phyloP scores from a whole-genome alignment of 2,329 filamentous ascomycete genomes.

The Botryosphaeria agaves region DNA sequence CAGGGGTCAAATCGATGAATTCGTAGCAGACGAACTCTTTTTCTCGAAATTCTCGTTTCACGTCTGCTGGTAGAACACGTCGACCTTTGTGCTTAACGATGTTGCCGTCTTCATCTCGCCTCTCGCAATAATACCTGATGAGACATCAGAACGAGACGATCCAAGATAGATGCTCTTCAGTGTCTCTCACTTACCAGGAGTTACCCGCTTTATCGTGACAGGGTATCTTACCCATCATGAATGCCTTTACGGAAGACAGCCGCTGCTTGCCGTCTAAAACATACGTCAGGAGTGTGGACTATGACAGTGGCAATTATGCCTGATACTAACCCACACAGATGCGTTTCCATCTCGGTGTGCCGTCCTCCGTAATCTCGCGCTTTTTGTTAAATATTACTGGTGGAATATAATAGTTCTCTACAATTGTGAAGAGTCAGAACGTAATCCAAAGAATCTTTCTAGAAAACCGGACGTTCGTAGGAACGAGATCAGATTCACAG shows the following conservation, averaged over 20 bases:
- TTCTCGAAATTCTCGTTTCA: slow-evolving; percentile 19
- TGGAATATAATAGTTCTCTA: slow-evolving; percentile 26
- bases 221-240: slow-evolving; percentile 26
- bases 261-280: slow-evolving; percentile 34
- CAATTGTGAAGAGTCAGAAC: too few species aligned
- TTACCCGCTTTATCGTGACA: slow-evolving; percentile 22
- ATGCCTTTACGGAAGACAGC: slow-evolving; percentile 25
- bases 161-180: slow-evolving; percentile 2
- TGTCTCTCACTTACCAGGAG: slow-evolving; percentile 20
- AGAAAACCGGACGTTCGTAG: too few species aligned
- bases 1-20: slow-evolving; percentile 19
- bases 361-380: slow-evolving; percentile 4
- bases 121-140: slow-evolving; percentile 1
- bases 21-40: slow-evolving; percentile 27
- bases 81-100: slow-evolving; percentile 4
- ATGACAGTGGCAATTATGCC: too few species aligned
- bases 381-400: slow-evolving; percentile 29
- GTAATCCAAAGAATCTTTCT: too few species aligned
- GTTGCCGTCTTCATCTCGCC: slow-evolving; percentile 5
- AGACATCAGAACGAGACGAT: too few species aligned
- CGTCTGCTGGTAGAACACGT: slow-evolving; percentile 17
- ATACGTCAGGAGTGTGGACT: too few species aligned
- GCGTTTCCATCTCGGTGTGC: slow-evolving; percentile 9
- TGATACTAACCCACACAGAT: slow-evolving; percentile 29
- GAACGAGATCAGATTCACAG: too few species aligned